These are phyloP conservation scores for Knoxdaviesia capensis DNA, from an alignment of 2,329 filamentous ascomycete genomes.

Conservation along the genomic window DNA sequence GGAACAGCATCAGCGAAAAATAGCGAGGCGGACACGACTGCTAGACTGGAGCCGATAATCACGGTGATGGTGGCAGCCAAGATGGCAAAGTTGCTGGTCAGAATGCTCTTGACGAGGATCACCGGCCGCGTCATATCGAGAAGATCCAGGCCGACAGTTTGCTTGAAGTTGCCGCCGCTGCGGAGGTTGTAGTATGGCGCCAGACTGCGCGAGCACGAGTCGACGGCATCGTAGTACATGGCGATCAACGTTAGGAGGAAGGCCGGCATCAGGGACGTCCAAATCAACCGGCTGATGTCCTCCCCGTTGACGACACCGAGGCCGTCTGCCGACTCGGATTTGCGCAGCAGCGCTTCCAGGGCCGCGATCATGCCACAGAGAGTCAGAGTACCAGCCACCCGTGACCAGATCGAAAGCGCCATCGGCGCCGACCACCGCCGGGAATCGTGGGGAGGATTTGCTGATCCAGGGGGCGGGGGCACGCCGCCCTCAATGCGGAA, in stretches of 20 bases:
- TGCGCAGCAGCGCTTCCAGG: slow-evolving; percentile 14
- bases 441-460: too few species aligned
- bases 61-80: slow-evolving; percentile 10
- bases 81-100: slow-evolving; percentile 10
- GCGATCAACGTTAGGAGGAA: slow-evolving; percentile 11
- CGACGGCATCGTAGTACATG: slow-evolving; percentile 12
- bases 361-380: slow-evolving; percentile 13
- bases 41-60: slow-evolving; percentile 11
- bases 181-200: slow-evolving; percentile 14
- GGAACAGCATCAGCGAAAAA: slow-evolving; percentile 12
- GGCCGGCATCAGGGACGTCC: slow-evolving; percentile 14
- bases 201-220: slow-evolving; percentile 13
- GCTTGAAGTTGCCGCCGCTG: slow-evolving; percentile 9
- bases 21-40: slow-evolving; percentile 13
- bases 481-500: too few species aligned
- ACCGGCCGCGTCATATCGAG: slow-evolving; percentile 11
- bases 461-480: too few species aligned
- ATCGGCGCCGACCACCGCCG: too few species aligned
- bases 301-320: slow-evolving; percentile 11
- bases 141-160: slow-evolving; percentile 13
- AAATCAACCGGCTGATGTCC: slow-evolving; percentile 13
- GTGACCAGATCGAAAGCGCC: too few species aligned
- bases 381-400: slow-evolving; percentile 10
- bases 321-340: slow-evolving; percentile 11
- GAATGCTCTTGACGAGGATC: slow-evolving; percentile 10